Conservation (phyloP, 2,329 filamentous ascomycete genomes). For the Hypoxylon sp. region DNA sequence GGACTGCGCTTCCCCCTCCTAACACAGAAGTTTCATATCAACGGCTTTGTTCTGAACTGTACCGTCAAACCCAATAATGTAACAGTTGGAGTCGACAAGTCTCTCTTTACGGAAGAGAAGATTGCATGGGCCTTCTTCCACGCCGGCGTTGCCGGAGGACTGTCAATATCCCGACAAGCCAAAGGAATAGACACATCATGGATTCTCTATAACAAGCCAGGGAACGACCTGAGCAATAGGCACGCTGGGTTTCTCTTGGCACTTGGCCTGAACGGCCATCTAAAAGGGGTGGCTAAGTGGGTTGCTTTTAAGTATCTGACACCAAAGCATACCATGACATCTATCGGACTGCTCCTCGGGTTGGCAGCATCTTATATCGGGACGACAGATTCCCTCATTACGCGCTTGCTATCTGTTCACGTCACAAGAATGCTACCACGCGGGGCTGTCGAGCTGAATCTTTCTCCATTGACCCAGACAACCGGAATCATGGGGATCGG, state of each 20-base stretch:
- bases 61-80: conserved; percentile 91
- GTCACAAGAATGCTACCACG: conserved; percentile 92
- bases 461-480: conserved; percentile 92
- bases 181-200: conserved; percentile 97
- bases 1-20: conserved; percentile 86
- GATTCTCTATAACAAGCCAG: conserved; percentile 97
- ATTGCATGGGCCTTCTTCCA: conserved; percentile 99
- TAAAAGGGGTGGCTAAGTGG: conserved; percentile 96
- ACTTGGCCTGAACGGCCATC: conserved; percentile 89
- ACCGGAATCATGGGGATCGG: conserved; percentile 98
- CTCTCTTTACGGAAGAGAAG: conserved; percentile 90
- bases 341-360: conserved; percentile 90
- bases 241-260: conserved; percentile 94
- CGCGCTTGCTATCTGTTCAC: conserved; percentile 90
- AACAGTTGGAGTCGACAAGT: conserved; percentile 90
- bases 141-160: conserved; percentile 88
- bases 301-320: conserved; percentile 99
- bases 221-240: conserved; percentile 86
- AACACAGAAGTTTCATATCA: conserved; percentile 89
- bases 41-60: conserved; percentile 91
- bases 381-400: conserved; percentile 96
- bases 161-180: conserved; percentile 88
- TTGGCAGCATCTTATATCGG: conserved; percentile 93
- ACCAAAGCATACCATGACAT: conserved; percentile 99
- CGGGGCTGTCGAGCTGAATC: conserved; percentile 90